These are phyloP conservation scores for Pseudofabraea citricarpa DNA, from an alignment of 2,329 filamentous ascomycete species.

Conservation along the genomic window DNA sequence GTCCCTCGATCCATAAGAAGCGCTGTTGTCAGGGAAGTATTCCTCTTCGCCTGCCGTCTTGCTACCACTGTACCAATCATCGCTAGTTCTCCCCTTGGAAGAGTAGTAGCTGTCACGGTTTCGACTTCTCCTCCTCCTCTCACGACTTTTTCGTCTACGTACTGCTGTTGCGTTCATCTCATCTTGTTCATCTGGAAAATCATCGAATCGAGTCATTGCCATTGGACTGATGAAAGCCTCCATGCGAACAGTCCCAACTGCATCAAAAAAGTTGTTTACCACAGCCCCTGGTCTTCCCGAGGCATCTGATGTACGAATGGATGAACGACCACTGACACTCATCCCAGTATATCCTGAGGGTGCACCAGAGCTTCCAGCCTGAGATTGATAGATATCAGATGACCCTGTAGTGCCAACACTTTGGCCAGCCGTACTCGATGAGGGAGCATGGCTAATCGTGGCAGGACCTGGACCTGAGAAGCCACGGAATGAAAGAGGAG, in stretches of 20 bases:
- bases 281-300: conserved; percentile 23
- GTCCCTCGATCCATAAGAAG: conserved; percentile 36
- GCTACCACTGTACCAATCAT: conserved; percentile 44
- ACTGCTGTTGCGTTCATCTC: conserved; percentile 24
- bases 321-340: conserved; percentile 32
- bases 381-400: conserved; percentile 56
- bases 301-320: conserved; percentile 27
- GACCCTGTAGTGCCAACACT: conserved; percentile 55
- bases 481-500: conserved; percentile 70
- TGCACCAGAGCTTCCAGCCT: conserved; percentile 37
- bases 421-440: conserved; percentile 53
- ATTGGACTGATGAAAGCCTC: conserved; percentile 84
- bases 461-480: conserved; percentile 45
- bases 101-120: conserved; percentile 25
- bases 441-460: conserved; percentile 24
- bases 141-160: conserved; percentile 21
- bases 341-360: conserved; percentile 35
- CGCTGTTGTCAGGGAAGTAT: conserved; percentile 32
- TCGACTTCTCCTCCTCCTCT: conserved; percentile 20
- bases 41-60: conserved; percentile 49
- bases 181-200: conserved; percentile 26
- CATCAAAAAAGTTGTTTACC: conserved; percentile 65
- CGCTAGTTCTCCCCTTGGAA: conserved; percentile 31
- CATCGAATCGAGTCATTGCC: conserved; percentile 29
- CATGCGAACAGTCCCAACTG: conserved; percentile 89